These are phyloP conservation scores for Nitzschia sp. DNA, from an alignment of 108 stramenopile genomes.

Conservation along the genomic window DNA sequence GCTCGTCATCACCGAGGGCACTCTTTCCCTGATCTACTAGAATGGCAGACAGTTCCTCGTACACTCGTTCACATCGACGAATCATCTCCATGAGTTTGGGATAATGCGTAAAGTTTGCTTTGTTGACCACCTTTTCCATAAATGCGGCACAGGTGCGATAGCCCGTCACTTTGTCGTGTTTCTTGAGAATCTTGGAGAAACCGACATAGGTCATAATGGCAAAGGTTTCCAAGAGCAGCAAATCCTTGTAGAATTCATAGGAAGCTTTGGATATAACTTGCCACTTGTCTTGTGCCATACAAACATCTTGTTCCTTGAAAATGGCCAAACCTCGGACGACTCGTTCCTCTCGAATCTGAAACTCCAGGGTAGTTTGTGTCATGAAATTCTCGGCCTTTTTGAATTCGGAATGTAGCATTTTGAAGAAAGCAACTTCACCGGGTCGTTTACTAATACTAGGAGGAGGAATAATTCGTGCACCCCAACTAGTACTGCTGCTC, in stretches of 20 bases:
- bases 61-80: conserved; percentile 51
- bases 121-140: conserved; percentile 74
- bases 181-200: conserved; percentile 95
- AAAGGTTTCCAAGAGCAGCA: conserved; percentile 91
- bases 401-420: conserved; percentile 77
- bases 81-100: conserved; percentile 70
- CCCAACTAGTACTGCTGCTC: background rate
- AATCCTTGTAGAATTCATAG: conserved; percentile 83
- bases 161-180: conserved; percentile 94
- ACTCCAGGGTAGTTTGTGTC: conserved; percentile 62
- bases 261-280: conserved; percentile 73
- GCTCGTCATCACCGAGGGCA: conserved; percentile 65
- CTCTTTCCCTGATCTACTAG: conserved; percentile 56
- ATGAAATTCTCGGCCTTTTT: conserved; percentile 80
- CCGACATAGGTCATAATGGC: conserved; percentile 96
- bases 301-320: conserved; percentile 46
- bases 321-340: conserved; percentile 69
- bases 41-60: conserved; percentile 53
- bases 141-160: conserved; percentile 73
- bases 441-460: conserved; percentile 23
- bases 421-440: conserved; percentile 86
- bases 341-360: conserved; percentile 67
- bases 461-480: background rate
- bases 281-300: conserved; percentile 39
- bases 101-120: conserved; percentile 71